phyloP scores from a whole-genome alignment of 163 green algal genomes.

The Scenedesmus sp. region DNA sequence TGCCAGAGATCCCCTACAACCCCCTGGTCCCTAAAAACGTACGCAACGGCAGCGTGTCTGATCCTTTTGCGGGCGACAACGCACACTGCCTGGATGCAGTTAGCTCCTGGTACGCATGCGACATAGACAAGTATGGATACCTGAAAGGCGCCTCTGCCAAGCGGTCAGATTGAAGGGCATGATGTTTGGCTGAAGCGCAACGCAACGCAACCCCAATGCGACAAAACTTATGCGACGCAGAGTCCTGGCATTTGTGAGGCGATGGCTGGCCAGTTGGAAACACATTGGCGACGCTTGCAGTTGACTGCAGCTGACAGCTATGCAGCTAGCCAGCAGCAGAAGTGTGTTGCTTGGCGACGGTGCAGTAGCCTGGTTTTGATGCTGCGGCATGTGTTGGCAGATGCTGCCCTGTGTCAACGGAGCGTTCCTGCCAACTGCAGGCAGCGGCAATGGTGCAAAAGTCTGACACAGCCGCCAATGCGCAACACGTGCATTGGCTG shows the following conservation, averaged over 20 bases:
- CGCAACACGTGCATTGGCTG: background rate
- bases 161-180: too few species aligned
- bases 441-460: background rate
- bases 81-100: constrained; percentile 43
- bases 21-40: constrained; percentile 25
- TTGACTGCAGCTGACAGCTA: too few species aligned
- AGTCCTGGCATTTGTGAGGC: too few species aligned
- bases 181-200: background rate
- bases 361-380: too few species aligned
- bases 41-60: background rate
- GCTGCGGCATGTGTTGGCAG: too few species aligned
- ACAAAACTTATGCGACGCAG: too few species aligned
- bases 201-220: background rate
- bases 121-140: constrained; percentile 51
- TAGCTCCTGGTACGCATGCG: constrained; percentile 46
- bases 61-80: constrained; percentile 19
- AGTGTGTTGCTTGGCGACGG: too few species aligned
- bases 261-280: too few species aligned
- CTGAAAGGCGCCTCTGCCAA: background rate
- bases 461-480: background rate
- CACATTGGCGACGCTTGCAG: too few species aligned
- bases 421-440: background rate
- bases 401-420: too few species aligned
- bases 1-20: constrained; percentile 33
- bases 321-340: too few species aligned